A percentile compares a stretch with the other conserved stretches of the same genome.
These are phyloP conservation scores for Comarum palustre DNA, from an alignment of 306 rosid genomes.

Conservation along the genomic window DNA sequence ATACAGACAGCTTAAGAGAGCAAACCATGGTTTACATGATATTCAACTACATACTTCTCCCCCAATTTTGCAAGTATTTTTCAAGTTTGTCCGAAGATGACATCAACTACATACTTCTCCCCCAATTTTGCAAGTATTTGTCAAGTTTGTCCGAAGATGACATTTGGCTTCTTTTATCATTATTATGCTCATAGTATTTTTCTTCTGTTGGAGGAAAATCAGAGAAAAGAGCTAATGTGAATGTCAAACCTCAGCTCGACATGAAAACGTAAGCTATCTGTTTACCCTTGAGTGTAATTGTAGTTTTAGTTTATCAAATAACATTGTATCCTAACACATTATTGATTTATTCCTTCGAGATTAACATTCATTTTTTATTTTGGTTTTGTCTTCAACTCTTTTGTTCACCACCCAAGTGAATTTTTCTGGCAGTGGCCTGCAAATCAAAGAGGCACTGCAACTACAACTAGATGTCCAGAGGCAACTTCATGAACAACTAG, in stretches of 20 bases:
- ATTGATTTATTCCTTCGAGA: conserved; percentile 6
- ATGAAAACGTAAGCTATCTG: conserved; percentile 48
- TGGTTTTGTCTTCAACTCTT: conserved; percentile 4
- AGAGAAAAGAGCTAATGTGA: conserved; percentile 45
- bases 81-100: no score
- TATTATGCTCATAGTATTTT: conserved; percentile 13
- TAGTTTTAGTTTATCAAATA: neutral
- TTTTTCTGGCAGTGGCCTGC: conserved; percentile 54
- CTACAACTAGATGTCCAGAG: conserved; percentile 84
- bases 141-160: neutral
- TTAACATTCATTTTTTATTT: neutral
- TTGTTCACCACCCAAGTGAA: neutral
- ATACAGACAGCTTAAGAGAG: neutral
- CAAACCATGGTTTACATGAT: neutral
- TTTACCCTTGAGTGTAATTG: conserved; percentile 1
- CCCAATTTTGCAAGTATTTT: no score
- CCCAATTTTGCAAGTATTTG: no score
- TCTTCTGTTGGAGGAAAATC: conserved; percentile 57
- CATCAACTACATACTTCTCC: neutral
- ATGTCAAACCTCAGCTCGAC: conserved; percentile 48
- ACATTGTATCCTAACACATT: neutral
- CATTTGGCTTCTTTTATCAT: neutral
- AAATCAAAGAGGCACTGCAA: conserved; percentile 84
- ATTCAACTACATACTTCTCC: neutral
- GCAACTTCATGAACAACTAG: conserved; percentile 88